Base-by-base conservation (phyloP, 139 green algal species). In the Haematococcus sp. region DNA sequence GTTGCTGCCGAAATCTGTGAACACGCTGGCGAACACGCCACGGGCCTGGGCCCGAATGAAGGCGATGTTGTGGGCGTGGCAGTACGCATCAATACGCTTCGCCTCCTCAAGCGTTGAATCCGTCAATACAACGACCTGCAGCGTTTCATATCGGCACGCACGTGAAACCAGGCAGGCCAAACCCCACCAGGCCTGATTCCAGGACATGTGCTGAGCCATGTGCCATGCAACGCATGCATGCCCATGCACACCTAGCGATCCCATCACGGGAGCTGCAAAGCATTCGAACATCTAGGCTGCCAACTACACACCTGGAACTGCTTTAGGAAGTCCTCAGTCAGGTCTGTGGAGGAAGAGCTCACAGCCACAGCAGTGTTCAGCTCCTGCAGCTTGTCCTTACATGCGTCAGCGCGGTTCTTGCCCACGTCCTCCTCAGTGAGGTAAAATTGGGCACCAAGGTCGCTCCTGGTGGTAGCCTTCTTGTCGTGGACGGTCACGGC, bases 371-470 rank as follows among this genome's bases (percentile, higher is more conserved):
- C 83, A 0, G 84, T 91, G 81, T 99, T 99, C 3, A 99, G 89
- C 85, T 98, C 95, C 83, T 97, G 90, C 70, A 99, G 85, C 74
- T 88, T 90, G 19, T 90, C 88, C 25, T 86, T 84, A 86, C 94
- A 99, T 0, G 95, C 91, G 70, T 93, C 83, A 4, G 96, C 96
- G 1, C 94, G 79, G 76, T 97, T 97, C 46, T 84, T 87, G 7
- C 94, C 96, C 4, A 98, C 77, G 56, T 98, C 93, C 13, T 66
- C 85, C 76, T 97, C 89, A 1, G 70, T 87, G 7, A 99, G 80
- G 84, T 99, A 98, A 79, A 99, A 99, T 73, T 99, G 93, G 0
- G 91, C 77, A 22, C 80, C 88, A 46, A 99, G 86, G 75, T 99
- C 91, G 17, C 44, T 35, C 35, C 92, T 19, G 17, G 81, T 70